Percentiles rank a stretch among this genome's conserved stretches.
These are phyloP conservation scores for Myrica gale DNA, from an alignment of 306 rosid genomes.

Conservation along the genomic window DNA sequence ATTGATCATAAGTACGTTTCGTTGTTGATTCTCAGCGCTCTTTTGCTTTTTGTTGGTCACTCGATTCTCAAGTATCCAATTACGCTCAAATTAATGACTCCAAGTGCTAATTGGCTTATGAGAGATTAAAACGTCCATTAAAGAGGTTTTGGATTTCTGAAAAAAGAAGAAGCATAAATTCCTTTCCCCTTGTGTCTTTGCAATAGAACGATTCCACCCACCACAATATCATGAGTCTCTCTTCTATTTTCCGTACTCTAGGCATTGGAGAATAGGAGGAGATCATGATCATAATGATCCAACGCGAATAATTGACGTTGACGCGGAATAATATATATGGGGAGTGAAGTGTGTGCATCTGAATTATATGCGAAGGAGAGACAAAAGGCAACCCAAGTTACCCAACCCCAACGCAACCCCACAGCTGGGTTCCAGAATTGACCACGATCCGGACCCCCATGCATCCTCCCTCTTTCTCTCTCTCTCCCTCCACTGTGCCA, in stretches of 20 bases:
- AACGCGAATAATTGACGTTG: slow-evolving; percentile 27
- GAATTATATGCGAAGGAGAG: background rate
- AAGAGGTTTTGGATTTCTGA: no score
- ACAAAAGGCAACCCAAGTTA: slow-evolving; percentile 12
- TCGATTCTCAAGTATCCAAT: no score
- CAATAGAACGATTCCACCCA: background rate
- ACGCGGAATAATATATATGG: background rate
- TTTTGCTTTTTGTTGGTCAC: no score
- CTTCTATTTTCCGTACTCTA: background rate
- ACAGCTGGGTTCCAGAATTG: slow-evolving; percentile 30
- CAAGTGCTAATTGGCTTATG: no score
- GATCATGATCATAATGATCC: slow-evolving; percentile 20
- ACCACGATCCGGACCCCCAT: slow-evolving; percentile 22
- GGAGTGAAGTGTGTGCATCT: slow-evolving; percentile 1
- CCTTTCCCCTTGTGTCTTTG: no score
- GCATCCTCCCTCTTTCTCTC: slow-evolving; percentile 24
- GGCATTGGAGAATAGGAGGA: background rate
- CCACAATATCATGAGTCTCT: background rate
- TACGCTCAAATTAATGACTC: no score
- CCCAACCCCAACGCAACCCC: slow-evolving; percentile 19
- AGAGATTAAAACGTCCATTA: no score
- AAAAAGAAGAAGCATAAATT: no score
- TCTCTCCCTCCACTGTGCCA: background rate
- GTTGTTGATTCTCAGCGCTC: no score
- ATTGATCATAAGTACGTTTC: no score